A percentile compares a stretch with the other conserved stretches of the same genome.
phyloP scores from a whole-genome alignment of 2,329 filamentous ascomycete species.

The Tolypocladium guangdongense region DNA sequence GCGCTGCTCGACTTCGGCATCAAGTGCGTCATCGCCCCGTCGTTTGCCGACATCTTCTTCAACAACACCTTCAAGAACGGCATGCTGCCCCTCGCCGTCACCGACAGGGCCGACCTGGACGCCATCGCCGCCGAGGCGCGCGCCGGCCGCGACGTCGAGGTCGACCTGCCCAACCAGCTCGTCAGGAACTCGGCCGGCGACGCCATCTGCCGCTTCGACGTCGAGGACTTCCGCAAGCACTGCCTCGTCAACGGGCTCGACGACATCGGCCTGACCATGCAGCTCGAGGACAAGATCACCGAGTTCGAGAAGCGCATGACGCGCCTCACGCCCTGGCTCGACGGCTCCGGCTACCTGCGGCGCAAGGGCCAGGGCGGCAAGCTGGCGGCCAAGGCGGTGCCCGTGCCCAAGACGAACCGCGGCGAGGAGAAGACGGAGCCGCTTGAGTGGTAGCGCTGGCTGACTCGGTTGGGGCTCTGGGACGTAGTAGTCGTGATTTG shows the following conservation, averaged over 20 bases:
- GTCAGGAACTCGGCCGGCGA: slow-evolving; percentile 68
- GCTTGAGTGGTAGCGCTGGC: slow-evolving; percentile 89
- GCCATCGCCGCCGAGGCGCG: slow-evolving; percentile 66
- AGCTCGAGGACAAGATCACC: slow-evolving; percentile 79
- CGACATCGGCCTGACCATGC: slow-evolving; percentile 90
- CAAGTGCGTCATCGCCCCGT: slow-evolving; percentile 82
- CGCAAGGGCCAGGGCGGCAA: slow-evolving; percentile 41
- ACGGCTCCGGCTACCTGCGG: slow-evolving; percentile 68
- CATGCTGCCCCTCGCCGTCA: slow-evolving; percentile 80
- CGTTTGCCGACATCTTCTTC: slow-evolving; percentile 74
- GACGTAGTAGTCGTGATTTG: neutral
- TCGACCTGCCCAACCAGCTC: slow-evolving; percentile 76
- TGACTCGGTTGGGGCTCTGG: too few relatives aligned
- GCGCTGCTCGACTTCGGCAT: slow-evolving; percentile 95
- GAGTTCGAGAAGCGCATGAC: slow-evolving; percentile 72
- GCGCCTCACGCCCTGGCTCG: slow-evolving; percentile 76
- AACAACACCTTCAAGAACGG: slow-evolving; percentile 99
- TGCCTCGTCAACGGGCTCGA: slow-evolving; percentile 89
- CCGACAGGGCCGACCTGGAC: slow-evolving; percentile 53
- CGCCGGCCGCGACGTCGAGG: slow-evolving; percentile 73
- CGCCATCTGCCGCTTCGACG: slow-evolving; percentile 68
- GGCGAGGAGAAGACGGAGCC: slow-evolving; percentile 78
- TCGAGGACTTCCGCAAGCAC: slow-evolving; percentile 90
- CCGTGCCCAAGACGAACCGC: slow-evolving; percentile 80
- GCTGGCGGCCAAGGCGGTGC: slow-evolving; percentile 47